phyloP scores from a whole-genome alignment of 75 land plant genomes.

The Ceratopteris richardii region DNA sequence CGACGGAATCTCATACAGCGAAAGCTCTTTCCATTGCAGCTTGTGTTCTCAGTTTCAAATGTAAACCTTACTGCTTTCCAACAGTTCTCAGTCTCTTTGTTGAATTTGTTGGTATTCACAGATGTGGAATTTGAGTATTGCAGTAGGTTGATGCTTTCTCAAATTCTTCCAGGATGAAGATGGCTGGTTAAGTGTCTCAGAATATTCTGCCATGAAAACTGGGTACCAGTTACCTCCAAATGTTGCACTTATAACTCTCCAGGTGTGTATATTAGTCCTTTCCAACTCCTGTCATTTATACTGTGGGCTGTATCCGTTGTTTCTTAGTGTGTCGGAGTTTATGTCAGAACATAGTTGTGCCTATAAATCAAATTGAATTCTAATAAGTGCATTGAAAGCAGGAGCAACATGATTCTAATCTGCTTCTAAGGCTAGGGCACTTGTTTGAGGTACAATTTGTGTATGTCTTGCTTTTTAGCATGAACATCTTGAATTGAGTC shows the following conservation, averaged over 20 bases:
- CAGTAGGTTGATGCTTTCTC: too few species aligned
- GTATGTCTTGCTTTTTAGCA: background rate
- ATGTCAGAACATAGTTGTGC: too few species aligned
- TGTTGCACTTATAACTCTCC: conserved; percentile 43
- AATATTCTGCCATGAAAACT: conserved; percentile 20
- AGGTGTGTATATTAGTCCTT: too few species aligned
- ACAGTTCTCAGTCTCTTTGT: too few species aligned
- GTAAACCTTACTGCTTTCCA: too few species aligned
- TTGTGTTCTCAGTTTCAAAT: conserved; percentile 22
- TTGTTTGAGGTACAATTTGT: conserved; percentile 27
- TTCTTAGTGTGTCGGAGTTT: too few species aligned
- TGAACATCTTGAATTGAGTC: too few species aligned
- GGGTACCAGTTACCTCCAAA: conserved; percentile 43
- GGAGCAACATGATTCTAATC: conserved; percentile 19
- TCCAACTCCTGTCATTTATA: background rate
- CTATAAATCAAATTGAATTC: too few species aligned
- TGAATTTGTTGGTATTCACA: too few species aligned
- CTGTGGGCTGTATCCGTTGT: conserved; percentile 5
- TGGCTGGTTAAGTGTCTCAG: background rate
- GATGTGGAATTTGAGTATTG: too few species aligned
- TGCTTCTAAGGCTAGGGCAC: conserved; percentile 27
- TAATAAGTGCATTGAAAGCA: background rate
- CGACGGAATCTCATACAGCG: conserved; percentile 38
- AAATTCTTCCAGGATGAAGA: background rate
- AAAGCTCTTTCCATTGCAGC: conserved; percentile 24